Evolutionary conservation across 331 rosid species (phyloP), one percentile per base, ranked within the genome.

Genomic region (Saraca asoca): DNA sequence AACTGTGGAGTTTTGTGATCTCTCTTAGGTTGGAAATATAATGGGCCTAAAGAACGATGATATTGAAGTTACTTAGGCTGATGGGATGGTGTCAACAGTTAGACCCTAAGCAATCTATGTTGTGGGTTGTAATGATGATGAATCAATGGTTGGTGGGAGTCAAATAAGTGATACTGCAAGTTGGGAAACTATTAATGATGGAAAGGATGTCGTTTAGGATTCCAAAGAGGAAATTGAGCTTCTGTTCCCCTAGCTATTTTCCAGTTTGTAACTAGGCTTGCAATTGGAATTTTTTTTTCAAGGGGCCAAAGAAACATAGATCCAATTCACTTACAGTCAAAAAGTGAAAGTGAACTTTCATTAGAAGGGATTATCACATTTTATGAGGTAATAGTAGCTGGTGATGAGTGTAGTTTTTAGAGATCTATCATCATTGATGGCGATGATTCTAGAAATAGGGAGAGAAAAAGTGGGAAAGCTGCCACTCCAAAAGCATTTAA

Each of bases 21-120:
- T 90, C 68, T 88, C 99, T 20, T 94, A 96, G 99, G 99, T 90
- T 66, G 99, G 98, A 64, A 84, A 93, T 78, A 93, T 93, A 78
- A 84, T 97, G 31, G 86, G 93, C 69, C 95, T 93, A 61, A 86
- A 75, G 80, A 89, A 85, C 57, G 98, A 97, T 55, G 97, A 93
- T 81, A 93, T 93, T 72, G 95, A 87, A 83, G 98, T 90, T 77
- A 90, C 91, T 58, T 93, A 97, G 98, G 98, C 97, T 38, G 91
- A 93, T 69, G 96, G 95, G 73, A 90, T 93, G 97, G 95, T 93
- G 64, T 93, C 98, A 66, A 86, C 78, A 91, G 96, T 94, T 83
- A 97, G 97, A 59, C 98, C 98, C 61, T 97, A 90, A 85, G 98
- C 97, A 68, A 86, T 94, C 62, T 94, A 90, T 81, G 98, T 94